Evolutionary conservation across 108 stramenopile genomes (phyloP), one percentile per base, ranked within the genome.

Genomic region (Stephanodiscus triporus): DNA sequence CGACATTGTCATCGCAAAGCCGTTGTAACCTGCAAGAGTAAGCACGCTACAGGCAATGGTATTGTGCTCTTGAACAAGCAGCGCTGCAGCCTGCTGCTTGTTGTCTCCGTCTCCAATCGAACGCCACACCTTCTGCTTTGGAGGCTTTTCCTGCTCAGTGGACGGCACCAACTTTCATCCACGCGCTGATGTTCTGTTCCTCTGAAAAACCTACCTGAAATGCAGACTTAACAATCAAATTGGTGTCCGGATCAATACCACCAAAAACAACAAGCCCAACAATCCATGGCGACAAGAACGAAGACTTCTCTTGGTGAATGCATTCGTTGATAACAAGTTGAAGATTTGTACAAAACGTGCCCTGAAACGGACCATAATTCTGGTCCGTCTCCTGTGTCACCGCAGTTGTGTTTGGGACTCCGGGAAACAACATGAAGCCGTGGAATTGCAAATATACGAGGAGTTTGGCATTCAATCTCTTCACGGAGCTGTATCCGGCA

Each of bases 281-380:
- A 26, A 59, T 10, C 38, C 43, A 71, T 5, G 70, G 70, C 13
- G 10, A 11, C 11, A 57, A 30, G 26, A 9, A 6, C 2, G 40
- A 26, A 30, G 42, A 3, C 29, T 30, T 8, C 9, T 61, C 32
- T 22, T 60, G 1, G 4, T 32, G 29, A 34, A 61, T 56, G n/a
- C 58, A n/a, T 4, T 49, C 10, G 2, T 36, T 6, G 11, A 47
- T 23, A 20, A 61, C 9, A 22, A 36, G 23, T 4, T 59, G 45
- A 0, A 71, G 70, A 57, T 60, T 71, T 19, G 16, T 61, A 3
- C 19, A 10, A 24, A 59, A 60, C 2, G n/a, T 10, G 13, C 27
- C 20, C 56, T 60, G 59, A 30, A 71, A 71, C 48, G 59, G 70
- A 73, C 72, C 63, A 16, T 59, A 70, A 38, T 45, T 70, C 26